Conservation (phyloP, 2,329 filamentous ascomycete species). For the Exophiala phaeomuriformis region DNA sequence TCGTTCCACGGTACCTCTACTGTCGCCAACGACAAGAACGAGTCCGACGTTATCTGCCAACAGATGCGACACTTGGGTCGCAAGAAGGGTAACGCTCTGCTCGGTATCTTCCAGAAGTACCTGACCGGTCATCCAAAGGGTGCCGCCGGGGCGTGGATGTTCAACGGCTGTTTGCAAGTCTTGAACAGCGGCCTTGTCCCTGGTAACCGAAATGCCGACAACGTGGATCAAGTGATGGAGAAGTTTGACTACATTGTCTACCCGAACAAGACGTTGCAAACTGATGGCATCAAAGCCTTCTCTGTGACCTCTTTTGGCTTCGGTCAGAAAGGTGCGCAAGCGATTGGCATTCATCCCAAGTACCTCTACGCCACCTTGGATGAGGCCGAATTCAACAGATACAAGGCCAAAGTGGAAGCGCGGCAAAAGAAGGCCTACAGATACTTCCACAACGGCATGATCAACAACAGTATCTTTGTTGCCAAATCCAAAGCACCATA, state of each 20-base stretch:
- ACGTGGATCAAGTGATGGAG: conserved; percentile 93
- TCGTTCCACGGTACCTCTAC: conserved; percentile 99
- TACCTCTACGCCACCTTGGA: conserved; percentile 95
- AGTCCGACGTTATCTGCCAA: conserved; percentile 93
- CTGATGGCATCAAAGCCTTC: conserved; percentile 96
- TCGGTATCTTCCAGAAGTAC: conserved; percentile 99
- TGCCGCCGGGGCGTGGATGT: conserved; percentile 98
- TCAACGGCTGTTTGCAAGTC: conserved; percentile 95
- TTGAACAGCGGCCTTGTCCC: conserved; percentile 90
- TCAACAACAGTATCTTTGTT: conserved; percentile 96
- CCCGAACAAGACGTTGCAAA: conserved; percentile 90
- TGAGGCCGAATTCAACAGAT: conserved; percentile 69
- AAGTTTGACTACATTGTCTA: conserved; percentile 97
- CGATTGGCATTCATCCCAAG: conserved; percentile 91
- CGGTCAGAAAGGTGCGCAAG: conserved; percentile 97
- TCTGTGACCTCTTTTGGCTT: conserved; percentile 98
- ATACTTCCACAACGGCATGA: conserved; percentile 95
- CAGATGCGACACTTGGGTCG: conserved; percentile 92
- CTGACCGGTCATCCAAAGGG: conserved; percentile 98
- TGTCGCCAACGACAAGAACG: conserved; percentile 98
- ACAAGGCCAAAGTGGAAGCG: conserved; percentile 80
- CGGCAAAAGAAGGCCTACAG: conserved; percentile 98
- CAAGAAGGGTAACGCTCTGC: conserved; percentile 88
- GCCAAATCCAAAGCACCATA: conserved; percentile 91
- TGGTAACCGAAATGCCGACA: conserved; percentile 96